A percentile compares a stretch with the other conserved stretches of the same genome.
These are phyloP conservation scores for Haplosporangium sp. DNA, from an alignment of 371 early-diverging fungal genomes.

Conservation along the genomic window DNA sequence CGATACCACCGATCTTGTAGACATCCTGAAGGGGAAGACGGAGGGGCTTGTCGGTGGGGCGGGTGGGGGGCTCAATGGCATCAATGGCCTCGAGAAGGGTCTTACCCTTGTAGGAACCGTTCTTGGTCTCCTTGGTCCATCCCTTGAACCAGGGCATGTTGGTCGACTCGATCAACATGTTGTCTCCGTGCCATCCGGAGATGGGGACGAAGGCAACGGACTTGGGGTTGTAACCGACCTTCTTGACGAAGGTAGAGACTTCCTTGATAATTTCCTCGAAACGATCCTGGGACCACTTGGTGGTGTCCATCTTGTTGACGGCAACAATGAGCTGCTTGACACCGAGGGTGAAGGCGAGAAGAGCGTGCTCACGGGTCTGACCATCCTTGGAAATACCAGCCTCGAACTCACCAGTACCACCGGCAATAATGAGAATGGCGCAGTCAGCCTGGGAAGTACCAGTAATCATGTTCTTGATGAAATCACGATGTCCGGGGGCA, in stretches of 20 bases:
- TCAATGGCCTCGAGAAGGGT: slow-evolving; percentile 96
- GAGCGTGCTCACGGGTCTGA: slow-evolving; percentile 99
- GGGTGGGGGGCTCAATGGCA: slow-evolving; percentile 90
- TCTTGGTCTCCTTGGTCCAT: slow-evolving; percentile 93
- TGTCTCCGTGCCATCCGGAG: slow-evolving; percentile 98
- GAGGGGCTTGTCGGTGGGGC: slow-evolving; percentile 95
- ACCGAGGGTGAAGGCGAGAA: slow-evolving; percentile 97
- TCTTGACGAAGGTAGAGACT: slow-evolving; percentile 93
- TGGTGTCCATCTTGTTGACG: slow-evolving; percentile 99
- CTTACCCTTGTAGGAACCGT: slow-evolving; percentile 80
- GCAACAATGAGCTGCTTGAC: slow-evolving; percentile 97
- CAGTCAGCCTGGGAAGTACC: slow-evolving; percentile 98
- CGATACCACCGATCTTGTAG: slow-evolving; percentile 98
- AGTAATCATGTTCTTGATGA: slow-evolving; percentile 99
- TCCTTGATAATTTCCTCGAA: slow-evolving; percentile 96
- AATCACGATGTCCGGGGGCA: slow-evolving; percentile 99
- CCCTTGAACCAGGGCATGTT: slow-evolving; percentile 98
- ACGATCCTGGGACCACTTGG: slow-evolving; percentile 94
- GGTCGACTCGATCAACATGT: slow-evolving; percentile 93
- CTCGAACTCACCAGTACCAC: slow-evolving; percentile 97
- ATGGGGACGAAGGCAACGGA: slow-evolving; percentile 95
- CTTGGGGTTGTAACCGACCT: slow-evolving; percentile 94
- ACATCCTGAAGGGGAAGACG: slow-evolving; percentile 98
- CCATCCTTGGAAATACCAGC: slow-evolving; percentile 99
- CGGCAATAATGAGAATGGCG: slow-evolving; percentile 97